Percentiles rank a stretch among this genome's conserved stretches.
Evolutionary conservation across 768 basidiomycete genomes (phyloP).

Genomic region (Lactarius sanguifluus): DNA sequence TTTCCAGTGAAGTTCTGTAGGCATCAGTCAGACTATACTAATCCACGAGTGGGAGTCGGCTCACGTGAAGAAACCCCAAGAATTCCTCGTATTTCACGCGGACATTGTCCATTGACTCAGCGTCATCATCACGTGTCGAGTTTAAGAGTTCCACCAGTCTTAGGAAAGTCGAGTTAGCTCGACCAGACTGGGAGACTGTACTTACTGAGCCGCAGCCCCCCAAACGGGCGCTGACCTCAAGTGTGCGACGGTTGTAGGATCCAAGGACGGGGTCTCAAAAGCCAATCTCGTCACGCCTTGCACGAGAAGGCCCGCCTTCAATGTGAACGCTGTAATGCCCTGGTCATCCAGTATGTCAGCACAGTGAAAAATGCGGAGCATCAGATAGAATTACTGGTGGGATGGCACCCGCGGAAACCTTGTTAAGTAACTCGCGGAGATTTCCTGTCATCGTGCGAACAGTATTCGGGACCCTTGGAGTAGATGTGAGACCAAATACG

Average conservation of each 20-base stretch:
- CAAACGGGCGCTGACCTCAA: conserved; percentile 23
- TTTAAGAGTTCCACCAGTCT: conserved; percentile 18
- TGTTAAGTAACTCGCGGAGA: conserved; percentile 12
- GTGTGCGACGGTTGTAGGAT: conserved; percentile 11
- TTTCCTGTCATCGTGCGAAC: conserved; percentile 8
- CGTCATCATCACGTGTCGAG: conserved; percentile 4
- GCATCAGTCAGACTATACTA: conserved; percentile 12
- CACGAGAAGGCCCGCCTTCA: conserved; percentile 22
- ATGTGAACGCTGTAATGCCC: not conserved
- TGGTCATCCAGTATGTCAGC: conserved; percentile 12
- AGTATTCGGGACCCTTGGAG: conserved; percentile 8
- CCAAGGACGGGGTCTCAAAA: not conserved
- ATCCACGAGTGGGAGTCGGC: not conserved
- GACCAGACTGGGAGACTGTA: not conserved
- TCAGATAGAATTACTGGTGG: not conserved
- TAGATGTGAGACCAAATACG: not conserved
- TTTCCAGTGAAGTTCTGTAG: conserved; percentile 18
- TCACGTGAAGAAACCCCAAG: conserved; percentile 16
- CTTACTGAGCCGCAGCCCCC: conserved; percentile 22
- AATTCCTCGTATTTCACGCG: conserved; percentile 21
- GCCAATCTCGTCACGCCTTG: conserved; percentile 18
- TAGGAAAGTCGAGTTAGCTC: not conserved
- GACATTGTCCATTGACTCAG: not conserved
- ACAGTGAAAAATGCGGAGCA: not conserved
- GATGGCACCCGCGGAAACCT: conserved; percentile 8